These are phyloP conservation scores for Pseudocercospora pini-densiflorae DNA, from an alignment of 2,329 filamentous ascomycete genomes.

Conservation along the genomic window DNA sequence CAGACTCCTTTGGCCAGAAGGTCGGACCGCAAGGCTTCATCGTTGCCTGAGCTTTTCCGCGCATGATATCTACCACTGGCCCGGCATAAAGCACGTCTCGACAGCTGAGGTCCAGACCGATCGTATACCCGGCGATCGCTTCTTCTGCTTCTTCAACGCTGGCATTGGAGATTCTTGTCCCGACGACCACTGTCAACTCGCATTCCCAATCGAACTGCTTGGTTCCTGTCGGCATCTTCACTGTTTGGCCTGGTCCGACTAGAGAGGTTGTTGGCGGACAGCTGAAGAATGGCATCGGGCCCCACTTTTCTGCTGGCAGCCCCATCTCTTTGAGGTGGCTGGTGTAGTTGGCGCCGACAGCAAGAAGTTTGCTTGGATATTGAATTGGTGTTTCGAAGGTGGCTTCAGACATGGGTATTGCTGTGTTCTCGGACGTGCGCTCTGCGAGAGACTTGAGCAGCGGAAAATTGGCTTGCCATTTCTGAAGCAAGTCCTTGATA, in stretches of 20 bases:
- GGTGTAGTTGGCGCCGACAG: conserved; percentile 5
- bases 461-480: background rate
- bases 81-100: background rate
- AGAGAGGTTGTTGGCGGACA: conserved; percentile 3
- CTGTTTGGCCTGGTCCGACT: conserved; percentile 4
- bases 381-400: conserved; percentile 1
- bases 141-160: background rate
- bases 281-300: conserved; percentile 9
- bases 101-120: conserved; percentile 10
- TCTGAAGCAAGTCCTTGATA: background rate
- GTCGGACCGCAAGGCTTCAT: conserved; percentile 7
- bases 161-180: background rate
- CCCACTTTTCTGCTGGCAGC: conserved; percentile 8
- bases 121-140: conserved; percentile 10
- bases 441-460: background rate
- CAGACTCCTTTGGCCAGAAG: background rate
- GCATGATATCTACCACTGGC: conserved; percentile 5
- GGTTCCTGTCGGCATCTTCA: background rate
- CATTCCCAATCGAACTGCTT: conserved; percentile 11
- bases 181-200: conserved; percentile 1
- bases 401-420: too few relatives aligned
- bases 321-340: conserved; percentile 5
- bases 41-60: background rate
- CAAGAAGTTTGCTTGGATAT: conserved; percentile 7
- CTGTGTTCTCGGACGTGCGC: too few relatives aligned